phyloP scores from a whole-genome alignment of 2,329 filamentous ascomycete species.

The Diplocarpon rosae region DNA sequence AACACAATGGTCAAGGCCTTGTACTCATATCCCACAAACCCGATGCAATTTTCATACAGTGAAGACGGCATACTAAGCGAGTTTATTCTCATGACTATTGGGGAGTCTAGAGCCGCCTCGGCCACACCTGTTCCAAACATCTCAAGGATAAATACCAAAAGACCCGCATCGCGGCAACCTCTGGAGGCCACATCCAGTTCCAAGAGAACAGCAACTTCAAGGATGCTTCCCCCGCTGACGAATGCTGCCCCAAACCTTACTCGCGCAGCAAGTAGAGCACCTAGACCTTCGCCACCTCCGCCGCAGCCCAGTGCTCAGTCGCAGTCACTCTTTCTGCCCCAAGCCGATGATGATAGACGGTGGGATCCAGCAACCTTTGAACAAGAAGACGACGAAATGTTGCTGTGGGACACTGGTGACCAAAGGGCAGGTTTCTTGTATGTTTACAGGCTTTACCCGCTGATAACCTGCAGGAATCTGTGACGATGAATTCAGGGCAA shows the following conservation, averaged over 20 bases:
- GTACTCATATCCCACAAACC: conserved; percentile 61
- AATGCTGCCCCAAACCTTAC: conserved; percentile 13
- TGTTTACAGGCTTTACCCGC: conserved; percentile 23
- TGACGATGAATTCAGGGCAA: conserved; percentile 18
- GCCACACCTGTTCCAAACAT: conserved; percentile 19
- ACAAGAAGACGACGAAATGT: conserved; percentile 52
- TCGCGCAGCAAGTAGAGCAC: conserved; percentile 16
- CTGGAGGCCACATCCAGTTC: conserved; percentile 22
- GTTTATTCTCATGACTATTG: conserved; percentile 74
- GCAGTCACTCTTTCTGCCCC: conserved; percentile 59
- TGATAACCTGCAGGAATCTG: conserved; percentile 17
- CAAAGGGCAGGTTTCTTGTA: conserved; percentile 39
- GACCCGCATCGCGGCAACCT: conserved; percentile 20
- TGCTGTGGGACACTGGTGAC: conserved; percentile 65
- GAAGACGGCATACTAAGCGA: conserved; percentile 60
- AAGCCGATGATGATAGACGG: conserved; percentile 51
- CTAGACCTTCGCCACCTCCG: conserved; percentile 41
- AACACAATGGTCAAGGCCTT: conserved; percentile 54
- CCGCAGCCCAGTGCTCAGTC: conserved; percentile 48
- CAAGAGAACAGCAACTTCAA: conserved; percentile 19
- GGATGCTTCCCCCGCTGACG: conserved; percentile 20
- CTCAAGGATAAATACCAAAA: conserved; percentile 20
- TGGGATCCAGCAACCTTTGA: conserved; percentile 65
- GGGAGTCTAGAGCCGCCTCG: conserved; percentile 37
- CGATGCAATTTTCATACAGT: conserved; percentile 62